Percentiles rank a stretch among this genome's conserved stretches.
These are phyloP conservation scores for Cucumis sativus DNA, from an alignment of 306 rosid species.

Conservation along the genomic window DNA sequence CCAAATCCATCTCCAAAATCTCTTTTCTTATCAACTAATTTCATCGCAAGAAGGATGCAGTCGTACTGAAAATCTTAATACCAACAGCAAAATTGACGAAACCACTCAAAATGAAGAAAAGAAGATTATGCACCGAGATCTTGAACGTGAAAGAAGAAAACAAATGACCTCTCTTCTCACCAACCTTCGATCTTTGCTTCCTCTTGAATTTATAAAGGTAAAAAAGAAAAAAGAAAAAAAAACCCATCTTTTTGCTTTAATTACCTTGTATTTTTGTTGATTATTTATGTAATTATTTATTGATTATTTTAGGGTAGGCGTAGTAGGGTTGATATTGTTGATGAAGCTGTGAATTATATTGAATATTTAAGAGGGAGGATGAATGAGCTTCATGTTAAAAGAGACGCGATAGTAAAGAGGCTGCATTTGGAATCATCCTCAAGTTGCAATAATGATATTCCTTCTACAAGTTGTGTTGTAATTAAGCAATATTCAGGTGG, in stretches of 20 bases:
- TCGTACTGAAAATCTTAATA: not conserved
- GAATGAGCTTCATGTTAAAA: constrained; percentile 23
- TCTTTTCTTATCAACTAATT: not conserved
- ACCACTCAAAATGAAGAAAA: constrained; percentile 9
- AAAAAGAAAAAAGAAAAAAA: not conserved
- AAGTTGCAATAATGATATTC: not conserved
- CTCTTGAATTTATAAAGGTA: constrained; percentile 16
- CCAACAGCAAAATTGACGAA: not conserved
- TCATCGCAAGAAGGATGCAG: not conserved
- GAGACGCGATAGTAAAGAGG: constrained; percentile 30
- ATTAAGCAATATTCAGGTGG: constrained; percentile 13
- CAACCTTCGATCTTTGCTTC: constrained; percentile 31
- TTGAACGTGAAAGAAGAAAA: constrained; percentile 35
- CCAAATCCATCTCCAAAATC: not conserved
- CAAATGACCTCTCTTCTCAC: constrained; percentile 11
- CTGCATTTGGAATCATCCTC: constrained; percentile 1
- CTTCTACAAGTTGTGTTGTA: not conserved
- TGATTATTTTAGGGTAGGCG: constrained; percentile 55
- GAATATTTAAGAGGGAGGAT: constrained; percentile 31
- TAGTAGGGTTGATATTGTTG: constrained; percentile 44
- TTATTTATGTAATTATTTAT: not conserved
- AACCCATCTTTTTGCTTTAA: not conserved
- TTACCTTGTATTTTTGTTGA: not conserved
- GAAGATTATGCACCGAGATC: constrained; percentile 26
- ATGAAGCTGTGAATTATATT: constrained; percentile 51